Base-by-base conservation (phyloP, 148 eudicot genomes). In the Rhododendron kiyosumense region DNA sequence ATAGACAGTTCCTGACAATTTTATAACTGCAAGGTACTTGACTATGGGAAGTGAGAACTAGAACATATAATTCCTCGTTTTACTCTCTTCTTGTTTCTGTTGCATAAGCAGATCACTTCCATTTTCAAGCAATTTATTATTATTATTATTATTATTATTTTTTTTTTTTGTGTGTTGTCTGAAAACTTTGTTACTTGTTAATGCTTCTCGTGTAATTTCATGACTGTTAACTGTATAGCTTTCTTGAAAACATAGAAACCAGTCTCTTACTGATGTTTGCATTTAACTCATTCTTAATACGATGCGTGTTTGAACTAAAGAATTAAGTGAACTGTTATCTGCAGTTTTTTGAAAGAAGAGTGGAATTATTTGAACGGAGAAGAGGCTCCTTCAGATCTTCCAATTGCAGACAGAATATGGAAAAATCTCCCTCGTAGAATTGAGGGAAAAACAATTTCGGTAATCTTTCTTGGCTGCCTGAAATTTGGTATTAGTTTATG, bases 341-440 rank as follows among this genome's bases (percentile, higher is more conserved):
- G 85, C 92, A 96, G 98, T 67, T 92, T 96, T 85, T 87, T 96
- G 83, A 88, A 14, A 84, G 90, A 91, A 83, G 98, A 94, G 90
- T 92, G 96, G 98, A 88, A 87, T 30, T 88, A 79, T 90, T 85
- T 93, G 20, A 90, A 87, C 41, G 78, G 89, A 84, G 88, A 84
- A 87, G 89, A 63, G 69, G 85, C 78, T 75, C 88, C 85, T 86
- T 87, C 74, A 65, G 87, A 88, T 77, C 87, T 84, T 81, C 92
- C 94, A 59, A 88, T 94, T 48, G 63, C 89, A 41, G 88, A 92
- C 36, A 86, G 84, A 77, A 89, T 90, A 85, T 92, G 93, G 98
- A 73, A 88, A 80, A 3, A 83, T 81, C 92, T 94, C 83, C 89
- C 90, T 45, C 86, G 87, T 76, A 89, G 88, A 88, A 91, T 94